Evolutionary conservation across 805 yeast species (phyloP), one percentile per base, ranked within the genome.

Genomic region (Starmerella ratchasimensis): DNA sequence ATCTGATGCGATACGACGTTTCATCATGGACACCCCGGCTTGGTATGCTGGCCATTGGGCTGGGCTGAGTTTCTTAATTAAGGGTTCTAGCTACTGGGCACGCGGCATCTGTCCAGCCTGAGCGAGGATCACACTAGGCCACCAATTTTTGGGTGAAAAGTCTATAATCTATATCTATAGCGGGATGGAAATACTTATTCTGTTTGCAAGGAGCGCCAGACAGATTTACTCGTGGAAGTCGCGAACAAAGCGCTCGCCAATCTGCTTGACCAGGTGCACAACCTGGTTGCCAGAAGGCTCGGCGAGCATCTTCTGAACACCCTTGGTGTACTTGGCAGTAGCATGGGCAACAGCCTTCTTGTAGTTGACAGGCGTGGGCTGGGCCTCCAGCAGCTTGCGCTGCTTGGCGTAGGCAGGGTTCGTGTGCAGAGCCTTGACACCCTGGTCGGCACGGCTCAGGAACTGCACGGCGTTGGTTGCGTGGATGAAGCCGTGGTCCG

Each of bases 401-500:
- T 44, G 40, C 20, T 18, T 15, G n/a, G 27, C 33, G 19, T 37
- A 41, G 29, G 44, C 45, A 5, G 47, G 43, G 37, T 41, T 39
- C 3, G 45, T 44, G 29, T 29, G 29, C 21, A 44, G 34, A 14
- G 41, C 45, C 20, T 38, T 29, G 19, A 34, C 16, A 11, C 38
- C 47, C 8, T 27, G 20, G 28, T 28, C 27, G 16, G 43, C 47
- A 34, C 33, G 38, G 34, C 38, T 34, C 9, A 41, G 33, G 28
- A 41, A 25, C 22, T 36, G 19, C 16, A 25, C 37, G 11, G 43
- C 47, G 21, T 31, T 23, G 3, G 39, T 28, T 2, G 43, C 37
- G 31, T 36, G 44, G 26, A 44, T 37, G 43, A 21, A 41, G 3
- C 47, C 47, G 33, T 36, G 41, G 28, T 37, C 25, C 40, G 34